Percentiles rank a stretch among this genome's conserved stretches.
phyloP scores from a whole-genome alignment of 208 protist species.

The Sergeia podlipaevii region DNA sequence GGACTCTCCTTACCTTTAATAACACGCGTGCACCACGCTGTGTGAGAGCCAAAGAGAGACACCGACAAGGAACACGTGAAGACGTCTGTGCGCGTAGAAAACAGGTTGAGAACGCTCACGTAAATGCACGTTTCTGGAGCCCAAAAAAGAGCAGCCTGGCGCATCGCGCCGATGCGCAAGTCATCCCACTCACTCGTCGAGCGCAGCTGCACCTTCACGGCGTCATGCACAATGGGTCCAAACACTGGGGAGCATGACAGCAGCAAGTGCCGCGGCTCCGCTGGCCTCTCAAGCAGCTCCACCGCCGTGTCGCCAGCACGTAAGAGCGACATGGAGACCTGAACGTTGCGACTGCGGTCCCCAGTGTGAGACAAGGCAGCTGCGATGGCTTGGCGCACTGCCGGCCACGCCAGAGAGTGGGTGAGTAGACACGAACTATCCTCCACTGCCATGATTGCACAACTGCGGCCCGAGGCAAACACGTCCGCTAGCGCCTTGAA shows the following conservation, averaged over 20 bases:
- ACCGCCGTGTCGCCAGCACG: slow-evolving; percentile 9
- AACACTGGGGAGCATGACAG: slow-evolving; percentile 30
- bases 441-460: slow-evolving; percentile 22
- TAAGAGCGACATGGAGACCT: slow-evolving; percentile 20
- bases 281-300: slow-evolving; percentile 20
- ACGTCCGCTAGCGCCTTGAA: background rate
- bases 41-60: slow-evolving; percentile 26
- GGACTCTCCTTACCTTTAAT: background rate
- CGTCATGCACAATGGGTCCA: slow-evolving; percentile 19
- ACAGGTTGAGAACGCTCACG: slow-evolving; percentile 24
- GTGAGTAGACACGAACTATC: slow-evolving; percentile 17
- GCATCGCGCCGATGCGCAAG: slow-evolving; percentile 12
- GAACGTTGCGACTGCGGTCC: slow-evolving; percentile 8
- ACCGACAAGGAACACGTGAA: slow-evolving; percentile 27
- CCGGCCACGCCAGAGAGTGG: slow-evolving; percentile 21
- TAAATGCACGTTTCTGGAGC: slow-evolving; percentile 13
- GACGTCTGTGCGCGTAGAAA: slow-evolving; percentile 17
- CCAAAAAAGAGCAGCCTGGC: slow-evolving; percentile 6
- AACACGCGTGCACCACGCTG: slow-evolving; percentile 8
- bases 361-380: slow-evolving; percentile 2
- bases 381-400: slow-evolving; percentile 21
- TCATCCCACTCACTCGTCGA: slow-evolving; percentile 11
- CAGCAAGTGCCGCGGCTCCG: slow-evolving; percentile 12
- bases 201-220: slow-evolving; percentile 7
- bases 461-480: slow-evolving; percentile 24